phyloP scores from a whole-genome alignment of 164 flowering plant genomes.

The Annona squamosa region DNA sequence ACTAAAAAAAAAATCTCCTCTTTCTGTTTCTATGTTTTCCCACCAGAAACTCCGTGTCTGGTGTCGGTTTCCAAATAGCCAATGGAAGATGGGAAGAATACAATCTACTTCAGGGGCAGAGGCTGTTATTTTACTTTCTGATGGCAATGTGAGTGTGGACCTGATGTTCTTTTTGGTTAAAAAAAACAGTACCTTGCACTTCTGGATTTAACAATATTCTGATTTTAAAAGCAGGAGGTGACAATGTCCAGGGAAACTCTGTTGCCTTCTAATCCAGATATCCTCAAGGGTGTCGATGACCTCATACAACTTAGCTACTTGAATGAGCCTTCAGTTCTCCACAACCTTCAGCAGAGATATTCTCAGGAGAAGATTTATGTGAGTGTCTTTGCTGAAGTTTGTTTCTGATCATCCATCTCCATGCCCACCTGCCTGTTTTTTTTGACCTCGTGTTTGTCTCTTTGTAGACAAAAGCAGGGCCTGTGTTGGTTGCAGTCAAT shows the following conservation, averaged over 20 bases:
- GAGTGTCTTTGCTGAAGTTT: constrained; percentile 17
- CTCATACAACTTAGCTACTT: constrained; percentile 83
- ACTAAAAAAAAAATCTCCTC: neutral
- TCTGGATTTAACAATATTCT: neutral
- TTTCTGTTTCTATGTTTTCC: neutral
- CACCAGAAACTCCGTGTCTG: constrained; percentile 83
- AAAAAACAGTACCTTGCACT: neutral
- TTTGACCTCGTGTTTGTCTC: constrained; percentile 4
- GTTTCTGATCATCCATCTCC: neutral
- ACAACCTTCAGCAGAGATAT: constrained; percentile 72
- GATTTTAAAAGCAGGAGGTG: constrained; percentile 37
- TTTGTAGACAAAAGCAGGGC: constrained; percentile 90
- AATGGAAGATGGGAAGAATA: constrained; percentile 71
- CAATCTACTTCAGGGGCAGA: constrained; percentile 63
- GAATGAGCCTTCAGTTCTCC: constrained; percentile 95
- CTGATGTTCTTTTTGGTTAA: neutral
- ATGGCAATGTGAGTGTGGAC: constrained; percentile 57
- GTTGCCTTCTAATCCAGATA: constrained; percentile 84
- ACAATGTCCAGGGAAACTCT: constrained; percentile 47
- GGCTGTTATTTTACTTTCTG: constrained; percentile 45
- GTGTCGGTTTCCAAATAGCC: constrained; percentile 55
- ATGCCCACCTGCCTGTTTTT: neutral
- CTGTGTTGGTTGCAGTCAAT: constrained; percentile 84
- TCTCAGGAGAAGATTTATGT: constrained; percentile 63
- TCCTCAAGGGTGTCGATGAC: constrained; percentile 80